Evolutionary conservation across 495 filamentous ascomycete genomes (phyloP), one percentile per base, ranked within the genome.

Genomic region (Penicillium silybi): DNA sequence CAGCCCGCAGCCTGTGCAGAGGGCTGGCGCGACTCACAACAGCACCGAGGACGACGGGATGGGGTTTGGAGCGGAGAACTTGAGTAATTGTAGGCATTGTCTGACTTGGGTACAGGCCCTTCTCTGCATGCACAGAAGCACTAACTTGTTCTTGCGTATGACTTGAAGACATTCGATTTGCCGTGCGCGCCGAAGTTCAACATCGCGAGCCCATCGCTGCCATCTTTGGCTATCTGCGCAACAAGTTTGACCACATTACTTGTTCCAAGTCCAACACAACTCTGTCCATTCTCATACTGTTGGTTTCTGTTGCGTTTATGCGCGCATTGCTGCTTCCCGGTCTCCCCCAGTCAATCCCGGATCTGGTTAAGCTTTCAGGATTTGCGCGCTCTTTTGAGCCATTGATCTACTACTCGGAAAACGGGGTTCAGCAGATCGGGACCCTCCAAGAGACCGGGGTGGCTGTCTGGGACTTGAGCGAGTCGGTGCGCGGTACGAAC

Each of bases 311-410:
- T 52, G 64, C 78, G 0, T 68, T 84, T 16, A 69, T 87, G 50
- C 83, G 85, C 49, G 74, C 81, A 18, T 63, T 95, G 37, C 82
- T 90, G 32, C 75, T 85, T 39, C 87, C 89, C 0, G 82, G 83
- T 10, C 56, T 75, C 1, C 79, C 80, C 19, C 81, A 80, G 23
- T 83, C 89, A 5, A 87, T 88, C 1, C 91, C 91, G 4, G 90
- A 96, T 67, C 77, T 96, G 15, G 86, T 95, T 58, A 95, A 95
- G 67, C 86, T 95, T 23, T 90, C 91, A 4, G 81, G 87, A 43
- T 80, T 96, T 46, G 91, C 91, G 44, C 86, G 87, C 59, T 87
- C 88, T 2, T 92, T 96, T 60, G 91, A 96, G 62, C 91, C 91
- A 1, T 72, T 96, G 23, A 93, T 96, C 37, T 89, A 89, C 71